Evolutionary conservation across 306 rosid species (phyloP), one percentile per base, ranked within the genome.

Genomic region (Rosa lucieae): DNA sequence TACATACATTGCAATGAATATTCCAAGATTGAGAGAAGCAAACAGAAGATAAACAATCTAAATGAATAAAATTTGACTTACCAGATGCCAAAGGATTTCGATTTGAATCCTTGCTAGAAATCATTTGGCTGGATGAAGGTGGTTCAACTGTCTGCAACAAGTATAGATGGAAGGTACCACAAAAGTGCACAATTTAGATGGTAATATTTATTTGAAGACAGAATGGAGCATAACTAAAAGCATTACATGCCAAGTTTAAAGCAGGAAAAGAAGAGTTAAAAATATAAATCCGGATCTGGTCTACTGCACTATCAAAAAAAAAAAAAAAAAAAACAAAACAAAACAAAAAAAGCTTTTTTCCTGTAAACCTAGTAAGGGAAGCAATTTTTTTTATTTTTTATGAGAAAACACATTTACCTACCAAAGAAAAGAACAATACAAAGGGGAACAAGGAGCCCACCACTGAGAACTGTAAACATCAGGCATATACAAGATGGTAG

Each of bases 111-210:
- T 80, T 86, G 71, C 80, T 72, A 40, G 79, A 77, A 70, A 67
- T 67, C 71, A 66, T 70, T 79, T 52, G 85, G 87, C 82, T 51
- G 2, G 79, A 81, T 66, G 93, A 73, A 84, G 87, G 82, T 78
- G 87, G 84, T 74, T 86, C 88, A 48, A 81, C 77, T 65, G 84
- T 62, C 97, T 92, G 85, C 82, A 84, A 79, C 49, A 73, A 48
- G 47, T 49, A 83, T 39, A 71, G 70, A 78, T 35, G 77, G 52
- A 81, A 76, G 48, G 73, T 35, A 62, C 35, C 77, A 70, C 29
- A 51, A 75, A 72, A 81, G 40, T 53, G 62, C 37, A 80, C 44
- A 82, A 56, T 62, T 77, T 75, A 67, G 75, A 67, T 67, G 65
- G 80, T 47, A 77, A 40, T 69, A 52, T 70, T 52, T 44, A 56